Base-by-base conservation (phyloP, 2,329 filamentous ascomycete species). In the Ilyonectria robusta region DNA sequence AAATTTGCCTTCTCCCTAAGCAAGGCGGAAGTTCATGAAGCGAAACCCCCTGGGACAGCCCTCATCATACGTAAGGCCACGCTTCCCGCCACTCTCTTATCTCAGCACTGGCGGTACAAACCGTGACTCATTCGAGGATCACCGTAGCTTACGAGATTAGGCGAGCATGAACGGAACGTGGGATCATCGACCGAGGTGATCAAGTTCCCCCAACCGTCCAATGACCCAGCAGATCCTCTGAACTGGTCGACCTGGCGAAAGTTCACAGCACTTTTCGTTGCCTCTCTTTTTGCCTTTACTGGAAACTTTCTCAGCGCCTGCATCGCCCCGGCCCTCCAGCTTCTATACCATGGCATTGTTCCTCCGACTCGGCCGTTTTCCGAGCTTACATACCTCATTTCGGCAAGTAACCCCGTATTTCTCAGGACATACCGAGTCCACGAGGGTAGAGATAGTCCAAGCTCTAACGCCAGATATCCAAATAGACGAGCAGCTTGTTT, bases 171-270 rank as follows among this genome's bases (percentile, higher is more conserved):
- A 48, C 13, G 23, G 3, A 26, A 15, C 21, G 21, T 11, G 6
- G 21, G 11, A 29, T 29, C 42, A 44, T 7, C 46, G 15, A 23
- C 15, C 2, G 23, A 48, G 11, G 1, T 29, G 4, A 48, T 48
- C 46, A 31, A 48, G 15, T 23, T 48, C 15, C 59, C 59, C 17
- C 35, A 51, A 9, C 55, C 55, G 1, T 59, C 75, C 0, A 46
- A 72, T 0, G 78, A 81, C 47, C 80, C 81, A 6, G 73, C 73
- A 6, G 81, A 82, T 56, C 81, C 81, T 2, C 68, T 82, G 15
- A 82, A 81, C 62, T 81, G 77, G 70, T 53, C 75, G 0, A 40
- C 53, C 1, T 81, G 79, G 79, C 72, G 76, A 4, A 82, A 81
- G 62, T 17, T 74, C 0, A 65, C 70, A 1, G 71, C 78, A 1